Conservation (phyloP, 768 basidiomycete species). For the Peribolospora kevripleyi region DNA sequence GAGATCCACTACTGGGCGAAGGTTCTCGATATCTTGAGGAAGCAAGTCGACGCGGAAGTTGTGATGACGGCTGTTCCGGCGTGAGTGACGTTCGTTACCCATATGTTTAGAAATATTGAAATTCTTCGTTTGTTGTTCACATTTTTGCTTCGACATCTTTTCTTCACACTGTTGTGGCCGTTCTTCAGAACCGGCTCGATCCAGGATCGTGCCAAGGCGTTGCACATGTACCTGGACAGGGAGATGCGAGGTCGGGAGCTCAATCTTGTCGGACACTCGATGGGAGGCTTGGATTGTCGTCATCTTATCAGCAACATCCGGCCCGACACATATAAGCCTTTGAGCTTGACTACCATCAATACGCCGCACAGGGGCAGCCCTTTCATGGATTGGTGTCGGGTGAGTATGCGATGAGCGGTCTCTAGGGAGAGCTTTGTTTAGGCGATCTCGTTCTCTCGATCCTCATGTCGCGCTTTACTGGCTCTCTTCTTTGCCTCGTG, state of each 20-base stretch:
- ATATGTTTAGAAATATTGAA: no score
- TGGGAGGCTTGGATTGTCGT: conserved; percentile 91
- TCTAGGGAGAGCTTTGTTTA: neutral
- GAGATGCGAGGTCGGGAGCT: conserved; percentile 47
- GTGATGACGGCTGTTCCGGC: conserved; percentile 82
- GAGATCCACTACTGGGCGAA: conserved; percentile 78
- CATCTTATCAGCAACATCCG: conserved; percentile 68
- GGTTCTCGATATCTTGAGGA: conserved; percentile 50
- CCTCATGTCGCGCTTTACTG: neutral
- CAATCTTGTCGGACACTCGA: conserved; percentile 88
- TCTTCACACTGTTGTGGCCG: neutral
- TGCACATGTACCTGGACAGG: conserved; percentile 45
- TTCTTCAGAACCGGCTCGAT: conserved; percentile 61
- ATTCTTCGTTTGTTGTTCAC: no score
- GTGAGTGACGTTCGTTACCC: conserved; percentile 24
- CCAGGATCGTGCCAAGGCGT: conserved; percentile 43
- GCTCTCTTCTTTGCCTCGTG: neutral
- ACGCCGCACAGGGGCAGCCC: conserved; percentile 92
- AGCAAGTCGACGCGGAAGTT: conserved; percentile 74
- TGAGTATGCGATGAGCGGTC: conserved; percentile 21
- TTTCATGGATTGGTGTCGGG: conserved; percentile 98
- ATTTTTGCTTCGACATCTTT: conserved; percentile 1
- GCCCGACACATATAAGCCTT: conserved; percentile 56
- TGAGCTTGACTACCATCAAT: conserved; percentile 65
- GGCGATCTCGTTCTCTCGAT: neutral